These are phyloP conservation scores for Sclerotinia borealis DNA, from an alignment of 2,329 filamentous ascomycete species.

Conservation along the genomic window DNA sequence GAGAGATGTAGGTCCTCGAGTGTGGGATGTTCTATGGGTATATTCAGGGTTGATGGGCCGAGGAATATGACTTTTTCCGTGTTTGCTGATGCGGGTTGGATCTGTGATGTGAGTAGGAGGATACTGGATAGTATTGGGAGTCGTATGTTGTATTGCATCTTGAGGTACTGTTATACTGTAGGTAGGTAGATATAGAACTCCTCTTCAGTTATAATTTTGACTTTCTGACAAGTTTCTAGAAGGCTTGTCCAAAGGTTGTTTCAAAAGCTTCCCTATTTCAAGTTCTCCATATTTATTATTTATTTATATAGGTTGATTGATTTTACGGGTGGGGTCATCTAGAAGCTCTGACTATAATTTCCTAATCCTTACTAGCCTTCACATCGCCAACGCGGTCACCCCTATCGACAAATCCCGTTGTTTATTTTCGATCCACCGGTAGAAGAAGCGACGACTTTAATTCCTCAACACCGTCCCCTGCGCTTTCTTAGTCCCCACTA, in stretches of 20 bases:
- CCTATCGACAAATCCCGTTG: conserved; percentile 11
- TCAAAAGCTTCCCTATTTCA: not conserved
- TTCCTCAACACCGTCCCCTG: conserved; percentile 14
- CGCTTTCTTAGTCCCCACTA: conserved; percentile 21
- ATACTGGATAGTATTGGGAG: conserved; percentile 16
- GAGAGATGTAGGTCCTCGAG: conserved; percentile 58
- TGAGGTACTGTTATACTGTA: too few species aligned
- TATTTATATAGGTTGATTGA: not conserved
- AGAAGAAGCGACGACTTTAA: conserved; percentile 14
- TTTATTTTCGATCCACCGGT: conserved; percentile 3
- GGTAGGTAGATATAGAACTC: too few species aligned
- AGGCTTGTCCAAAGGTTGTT: not conserved
- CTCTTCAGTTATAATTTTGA: not conserved
- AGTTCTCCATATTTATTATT: not conserved
- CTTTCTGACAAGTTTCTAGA: conserved; percentile 5
- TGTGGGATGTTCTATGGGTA: conserved; percentile 50
- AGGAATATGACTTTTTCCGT: conserved; percentile 89
- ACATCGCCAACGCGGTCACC: conserved; percentile 5
- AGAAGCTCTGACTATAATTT: conserved; percentile 6
- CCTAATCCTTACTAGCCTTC: conserved; percentile 1
- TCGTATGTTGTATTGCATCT: not conserved
- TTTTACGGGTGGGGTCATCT: not conserved
- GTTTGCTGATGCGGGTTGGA: conserved; percentile 52
- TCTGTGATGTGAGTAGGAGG: conserved; percentile 19
- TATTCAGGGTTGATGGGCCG: conserved; percentile 53